Evolutionary conservation across 139 green algal genomes (phyloP), one percentile per base, ranked within the genome.

Genomic region (Chara braunii): DNA sequence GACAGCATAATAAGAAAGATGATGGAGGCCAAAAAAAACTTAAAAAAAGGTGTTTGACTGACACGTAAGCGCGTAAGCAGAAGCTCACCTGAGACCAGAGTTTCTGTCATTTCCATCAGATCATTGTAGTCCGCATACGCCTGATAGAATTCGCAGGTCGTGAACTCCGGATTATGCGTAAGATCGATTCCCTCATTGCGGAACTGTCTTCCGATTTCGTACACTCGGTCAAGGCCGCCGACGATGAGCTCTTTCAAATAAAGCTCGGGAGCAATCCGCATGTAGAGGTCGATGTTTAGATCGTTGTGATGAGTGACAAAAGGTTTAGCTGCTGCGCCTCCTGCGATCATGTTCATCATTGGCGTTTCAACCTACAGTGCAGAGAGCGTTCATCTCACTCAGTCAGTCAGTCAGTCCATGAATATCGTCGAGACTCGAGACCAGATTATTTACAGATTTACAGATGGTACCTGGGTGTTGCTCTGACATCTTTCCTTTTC

Each of bases 111-210:
- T 7, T 80, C 70, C 83, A 99, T 92, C 29, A 99, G 77, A 80
- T 99, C 92, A 50, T 97, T 83, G 85, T 99, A 99, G 80, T 99
- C 94, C 26, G 92, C 91, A 64, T 98, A 98, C 29, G 78, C 74
- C 52, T 65, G 54, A 80, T 99, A 99, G 73, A 97, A 97, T 78
- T 99, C 94, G 68, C 86, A 93, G 5, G 93, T 97, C 12, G 94
- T 99, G 79, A 99, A 99, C 86, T 99, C 94, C 8, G 94, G 94
- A 80, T 99, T 99, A 87, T 99, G 94, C n/a, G 94, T 99, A 54
- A 97, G 71, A 82, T 99, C 94, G 52, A 98, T 98, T 77, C 91
- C 88, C 85, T 98, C 90, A 54, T 96, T 96, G n/a, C 79, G 54
- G 63, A 85, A 85, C 78, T 85, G 79, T 32, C 77, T 73, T 28